Percentiles rank a stretch among this genome's conserved stretches.
Evolutionary conservation across 2,329 filamentous ascomycete genomes (phyloP).

Genomic region (Chaetomium sp.): DNA sequence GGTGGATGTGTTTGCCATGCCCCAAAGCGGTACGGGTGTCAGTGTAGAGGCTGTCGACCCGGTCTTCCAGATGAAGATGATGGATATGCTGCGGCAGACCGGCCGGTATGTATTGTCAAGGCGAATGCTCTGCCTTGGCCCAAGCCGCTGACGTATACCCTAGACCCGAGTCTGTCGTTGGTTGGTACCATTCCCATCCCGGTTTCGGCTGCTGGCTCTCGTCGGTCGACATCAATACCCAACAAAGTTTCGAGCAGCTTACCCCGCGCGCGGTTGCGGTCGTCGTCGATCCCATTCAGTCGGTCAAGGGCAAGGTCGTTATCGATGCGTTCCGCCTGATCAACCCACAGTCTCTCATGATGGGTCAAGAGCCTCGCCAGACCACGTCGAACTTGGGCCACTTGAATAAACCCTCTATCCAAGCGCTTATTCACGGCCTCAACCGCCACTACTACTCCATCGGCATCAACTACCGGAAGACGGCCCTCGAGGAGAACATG

Average conservation of each 20-base stretch:
- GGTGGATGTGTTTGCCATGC: constrained; percentile 99
- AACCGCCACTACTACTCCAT: constrained; percentile 99
- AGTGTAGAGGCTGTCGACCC: constrained; percentile 98
- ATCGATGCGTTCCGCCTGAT: constrained; percentile 99
- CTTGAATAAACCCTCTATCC: constrained; percentile 99
- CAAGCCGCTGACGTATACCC: neutral
- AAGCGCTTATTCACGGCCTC: constrained; percentile 95
- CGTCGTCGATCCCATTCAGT: constrained; percentile 97
- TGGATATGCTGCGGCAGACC: constrained; percentile 99
- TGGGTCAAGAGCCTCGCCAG: constrained; percentile 95
- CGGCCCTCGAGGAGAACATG: constrained; percentile 98
- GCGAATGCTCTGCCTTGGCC: neutral
- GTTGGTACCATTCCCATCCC: constrained; percentile 99
- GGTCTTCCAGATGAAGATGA: constrained; percentile 99
- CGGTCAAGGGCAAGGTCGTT: constrained; percentile 98
- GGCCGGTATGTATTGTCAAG: constrained; percentile 67
- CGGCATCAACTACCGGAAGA: constrained; percentile 97
- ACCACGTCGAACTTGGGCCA: constrained; percentile 98
- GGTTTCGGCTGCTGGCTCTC: constrained; percentile 99
- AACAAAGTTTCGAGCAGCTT: constrained; percentile 99
- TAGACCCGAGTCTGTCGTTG: constrained; percentile 94
- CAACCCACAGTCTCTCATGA: constrained; percentile 95
- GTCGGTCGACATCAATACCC: constrained; percentile 98
- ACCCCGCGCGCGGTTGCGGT: constrained; percentile 96
- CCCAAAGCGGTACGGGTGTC: constrained; percentile 95